phyloP scores from a whole-genome alignment of 208 protist genomes.

The Leishmania braziliensis region DNA sequence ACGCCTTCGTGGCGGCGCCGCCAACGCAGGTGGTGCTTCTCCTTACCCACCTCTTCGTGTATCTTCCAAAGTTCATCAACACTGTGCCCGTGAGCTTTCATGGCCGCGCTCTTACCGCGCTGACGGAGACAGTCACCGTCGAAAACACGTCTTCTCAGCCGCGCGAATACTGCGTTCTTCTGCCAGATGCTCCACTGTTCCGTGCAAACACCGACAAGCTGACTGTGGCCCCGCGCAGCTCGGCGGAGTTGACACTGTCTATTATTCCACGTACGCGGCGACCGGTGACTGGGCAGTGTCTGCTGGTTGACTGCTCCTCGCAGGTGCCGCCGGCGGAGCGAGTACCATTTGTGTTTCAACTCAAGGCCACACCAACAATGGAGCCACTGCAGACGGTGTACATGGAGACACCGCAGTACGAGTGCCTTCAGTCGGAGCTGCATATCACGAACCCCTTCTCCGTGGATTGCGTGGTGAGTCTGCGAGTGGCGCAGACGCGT shows the following conservation, averaged over 20 bases:
- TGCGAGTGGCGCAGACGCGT: constrained; percentile 71
- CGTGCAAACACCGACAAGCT: constrained; percentile 50
- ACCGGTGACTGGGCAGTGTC: constrained; percentile 54
- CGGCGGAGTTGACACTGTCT: constrained; percentile 51
- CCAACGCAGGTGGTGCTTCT: constrained; percentile 79
- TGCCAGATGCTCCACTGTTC: constrained; percentile 72
- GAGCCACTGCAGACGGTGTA: constrained; percentile 71
- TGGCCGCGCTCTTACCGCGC: constrained; percentile 75
- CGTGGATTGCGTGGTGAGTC: constrained; percentile 72
- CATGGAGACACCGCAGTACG: constrained; percentile 81
- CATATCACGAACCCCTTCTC: constrained; percentile 83
- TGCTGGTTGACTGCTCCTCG: constrained; percentile 64
- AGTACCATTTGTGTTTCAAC: constrained; percentile 67
- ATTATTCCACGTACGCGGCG: constrained; percentile 77
- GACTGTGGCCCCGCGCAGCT: constrained; percentile 57
- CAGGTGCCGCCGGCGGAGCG: constrained; percentile 53
- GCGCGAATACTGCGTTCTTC: constrained; percentile 73
- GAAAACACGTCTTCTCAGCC: constrained; percentile 68
- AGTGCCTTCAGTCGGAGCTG: constrained; percentile 66
- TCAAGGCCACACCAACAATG: constrained; percentile 63
- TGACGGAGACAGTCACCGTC: constrained; percentile 81
- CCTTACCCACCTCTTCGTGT: constrained; percentile 72
- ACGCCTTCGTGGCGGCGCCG: constrained; percentile 60
- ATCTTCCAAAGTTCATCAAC: constrained; percentile 76
- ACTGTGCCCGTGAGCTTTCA: constrained; percentile 70